phyloP scores from a whole-genome alignment of 257 asterid species.

The Coffea eugenioides region DNA sequence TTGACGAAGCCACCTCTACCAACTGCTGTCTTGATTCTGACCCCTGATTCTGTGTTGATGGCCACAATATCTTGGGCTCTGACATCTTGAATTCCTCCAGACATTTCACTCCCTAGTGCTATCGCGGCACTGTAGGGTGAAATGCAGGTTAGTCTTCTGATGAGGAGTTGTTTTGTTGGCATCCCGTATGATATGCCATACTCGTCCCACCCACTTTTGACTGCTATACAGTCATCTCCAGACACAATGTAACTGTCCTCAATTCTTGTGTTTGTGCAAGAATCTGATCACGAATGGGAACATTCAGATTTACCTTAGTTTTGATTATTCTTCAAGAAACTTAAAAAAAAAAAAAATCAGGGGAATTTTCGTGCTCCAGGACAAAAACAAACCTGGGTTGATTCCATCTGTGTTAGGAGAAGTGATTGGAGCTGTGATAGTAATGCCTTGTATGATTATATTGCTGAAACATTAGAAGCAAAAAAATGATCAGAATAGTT shows the following conservation, averaged over 20 bases:
- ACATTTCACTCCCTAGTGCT: constrained; percentile 91
- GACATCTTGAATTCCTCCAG: constrained; percentile 85
- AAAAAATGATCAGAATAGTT: background rate
- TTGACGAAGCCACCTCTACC: constrained; percentile 79
- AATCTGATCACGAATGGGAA: constrained; percentile 41
- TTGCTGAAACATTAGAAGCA: constrained; percentile 47
- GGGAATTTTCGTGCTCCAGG: background rate
- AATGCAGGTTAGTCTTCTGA: constrained; percentile 73
- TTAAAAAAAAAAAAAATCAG: background rate
- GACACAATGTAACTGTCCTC: constrained; percentile 75
- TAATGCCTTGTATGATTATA: constrained; percentile 68
- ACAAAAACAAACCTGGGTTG: constrained; percentile 56
- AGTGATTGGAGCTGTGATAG: constrained; percentile 77
- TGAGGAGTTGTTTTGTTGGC: constrained; percentile 71
- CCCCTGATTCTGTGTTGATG: constrained; percentile 68
- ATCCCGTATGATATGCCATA: constrained; percentile 73
- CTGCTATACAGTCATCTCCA: constrained; percentile 84
- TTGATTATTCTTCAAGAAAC: background rate
- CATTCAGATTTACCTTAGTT: no score
- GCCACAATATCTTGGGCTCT: constrained; percentile 71
- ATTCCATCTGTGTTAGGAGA: constrained; percentile 97
- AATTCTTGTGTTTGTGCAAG: constrained; percentile 80
- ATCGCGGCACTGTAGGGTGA: constrained; percentile 90
- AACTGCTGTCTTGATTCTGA: constrained; percentile 71
- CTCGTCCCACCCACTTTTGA: constrained; percentile 93